phyloP scores from a whole-genome alignment of 768 basidiomycete species.

The Paxillus rubicundulus region DNA sequence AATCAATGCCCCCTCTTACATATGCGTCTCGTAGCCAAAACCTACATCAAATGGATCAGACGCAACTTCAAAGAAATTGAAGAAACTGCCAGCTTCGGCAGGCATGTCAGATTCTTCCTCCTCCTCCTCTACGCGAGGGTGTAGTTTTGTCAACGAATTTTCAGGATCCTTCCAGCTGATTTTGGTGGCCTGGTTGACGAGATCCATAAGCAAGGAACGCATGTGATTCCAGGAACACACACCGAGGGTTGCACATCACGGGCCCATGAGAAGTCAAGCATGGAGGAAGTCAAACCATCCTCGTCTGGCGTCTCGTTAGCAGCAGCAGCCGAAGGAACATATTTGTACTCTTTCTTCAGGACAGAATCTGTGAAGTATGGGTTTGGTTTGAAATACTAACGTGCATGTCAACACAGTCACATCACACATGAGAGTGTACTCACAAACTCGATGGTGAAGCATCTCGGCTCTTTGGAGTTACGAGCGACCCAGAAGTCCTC shows the following conservation, averaged over 20 bases:
- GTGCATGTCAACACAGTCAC: slow-evolving; percentile 2
- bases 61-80: slow-evolving; percentile 78
- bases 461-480: slow-evolving; percentile 70
- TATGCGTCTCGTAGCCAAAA: slow-evolving; percentile 2
- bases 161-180: slow-evolving; percentile 81
- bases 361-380: slow-evolving; percentile 76
- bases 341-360: slow-evolving; percentile 82
- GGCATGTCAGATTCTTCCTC: slow-evolving; percentile 57
- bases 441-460: slow-evolving; percentile 88
- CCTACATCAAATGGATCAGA: slow-evolving; percentile 69
- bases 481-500: slow-evolving; percentile 84
- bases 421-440: slow-evolving; percentile 33
- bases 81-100: slow-evolving; percentile 77
- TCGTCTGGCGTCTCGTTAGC: slow-evolving; percentile 59
- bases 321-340: slow-evolving; percentile 51
- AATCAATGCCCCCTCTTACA: slow-evolving; percentile 6
- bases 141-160: slow-evolving; percentile 74
- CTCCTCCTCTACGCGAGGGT: slow-evolving; percentile 63
- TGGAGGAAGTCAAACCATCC: slow-evolving; percentile 73
- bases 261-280: slow-evolving; percentile 81
- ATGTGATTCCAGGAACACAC: slow-evolving; percentile 18
- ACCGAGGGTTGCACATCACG: slow-evolving; percentile 69
- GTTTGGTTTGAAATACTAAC: slow-evolving; percentile 81
- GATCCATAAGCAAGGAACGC: neutral
- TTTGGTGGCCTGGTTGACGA: slow-evolving; percentile 48